Percentiles rank a stretch among this genome's conserved stretches.
These are phyloP conservation scores for Eucalyptus curtisii DNA, from an alignment of 345 rosid species.

Conservation along the genomic window DNA sequence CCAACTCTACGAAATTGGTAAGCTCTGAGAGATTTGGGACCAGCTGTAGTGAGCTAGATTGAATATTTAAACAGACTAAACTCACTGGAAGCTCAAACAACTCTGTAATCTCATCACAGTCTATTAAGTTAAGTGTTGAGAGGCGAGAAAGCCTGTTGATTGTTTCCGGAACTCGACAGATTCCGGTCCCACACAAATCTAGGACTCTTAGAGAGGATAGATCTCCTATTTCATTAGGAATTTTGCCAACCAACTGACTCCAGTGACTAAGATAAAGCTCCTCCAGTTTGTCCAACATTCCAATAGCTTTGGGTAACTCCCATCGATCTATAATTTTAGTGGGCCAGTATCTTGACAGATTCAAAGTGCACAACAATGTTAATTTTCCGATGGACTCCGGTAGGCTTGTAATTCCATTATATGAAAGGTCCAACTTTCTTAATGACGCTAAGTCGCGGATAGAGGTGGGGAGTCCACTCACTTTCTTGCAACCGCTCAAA, in stretches of 20 bases:
- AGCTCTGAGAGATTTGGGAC: not conserved
- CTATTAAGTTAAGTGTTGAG: rapidly evolving
- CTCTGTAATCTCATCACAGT: rapidly evolving
- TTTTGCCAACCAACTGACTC: rapidly evolving
- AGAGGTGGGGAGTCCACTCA: rapidly evolving
- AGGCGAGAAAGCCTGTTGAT: rapidly evolving
- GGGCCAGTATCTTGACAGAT: too few relatives aligned
- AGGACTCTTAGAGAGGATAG: not conserved
- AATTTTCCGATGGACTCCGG: not conserved
- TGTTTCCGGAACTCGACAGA: rapidly evolving
- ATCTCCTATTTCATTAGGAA: rapidly evolving
- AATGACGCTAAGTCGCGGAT: not conserved
- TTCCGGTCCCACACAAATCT: rapidly evolving
- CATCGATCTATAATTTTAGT: too few relatives aligned
- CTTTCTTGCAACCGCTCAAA: rapidly evolving
- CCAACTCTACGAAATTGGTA: rapidly evolving
- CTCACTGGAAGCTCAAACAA: rapidly evolving
- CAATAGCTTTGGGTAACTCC: too few relatives aligned
- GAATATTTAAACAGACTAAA: rapidly evolving
- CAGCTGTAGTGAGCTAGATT: rapidly evolving
- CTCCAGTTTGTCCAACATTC: not conserved
- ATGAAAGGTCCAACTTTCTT: not conserved
- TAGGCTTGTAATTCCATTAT: rapidly evolving
- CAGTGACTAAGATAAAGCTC: rapidly evolving
- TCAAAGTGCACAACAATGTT: rapidly evolving